Base-by-base conservation (phyloP, 495 filamentous ascomycete genomes). In the Xylona heveae region DNA sequence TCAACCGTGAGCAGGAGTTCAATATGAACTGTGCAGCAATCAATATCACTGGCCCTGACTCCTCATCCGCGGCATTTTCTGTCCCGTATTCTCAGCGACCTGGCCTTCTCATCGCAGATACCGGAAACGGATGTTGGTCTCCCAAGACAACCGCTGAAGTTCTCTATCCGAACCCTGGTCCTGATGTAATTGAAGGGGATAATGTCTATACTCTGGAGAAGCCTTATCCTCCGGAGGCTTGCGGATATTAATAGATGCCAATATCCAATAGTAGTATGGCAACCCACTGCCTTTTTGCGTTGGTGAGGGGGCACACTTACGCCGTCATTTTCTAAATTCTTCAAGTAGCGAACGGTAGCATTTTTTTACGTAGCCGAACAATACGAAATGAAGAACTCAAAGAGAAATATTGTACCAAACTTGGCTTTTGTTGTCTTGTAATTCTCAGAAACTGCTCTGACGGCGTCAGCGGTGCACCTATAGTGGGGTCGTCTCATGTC, bases 1-100 rank as follows among this genome's bases (percentile, higher is more conserved):
- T 46, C 30, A 55, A 55, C 28, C 46, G 52, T 17, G 50, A 55
- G 31, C 35, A 47, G 19, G 52, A 55, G 34, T 42, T 53, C 40
- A 42, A 42, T 10, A 36, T 36, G 34, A 36, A 36, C 21, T 36
- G 34, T n/a, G 34, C 34, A 10, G 30, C 30, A 7, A 24, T 36
- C 17, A 36, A 8, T 6, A 36, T 36, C 12, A 31, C 34, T 8
- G 8, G 8, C 23, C 13, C 23, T 25, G 8, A 7, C 7, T 8
- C 23, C 23, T 25, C 23, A 8, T 25, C 23, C 8, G 23, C 23
- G 23, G 8, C 7, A 13, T 7, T 13, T 7, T 25, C 23, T 7
- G 18, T 19, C n/a, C 34, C 34, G 4, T 36, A 32, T n/a, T 10
- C 16, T 22, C 9, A 36, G 15, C 34, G 34, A 10, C 34, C 34